Conservation (phyloP, 768 basidiomycete genomes). For the Phylloporus rhodoxanthus region DNA sequence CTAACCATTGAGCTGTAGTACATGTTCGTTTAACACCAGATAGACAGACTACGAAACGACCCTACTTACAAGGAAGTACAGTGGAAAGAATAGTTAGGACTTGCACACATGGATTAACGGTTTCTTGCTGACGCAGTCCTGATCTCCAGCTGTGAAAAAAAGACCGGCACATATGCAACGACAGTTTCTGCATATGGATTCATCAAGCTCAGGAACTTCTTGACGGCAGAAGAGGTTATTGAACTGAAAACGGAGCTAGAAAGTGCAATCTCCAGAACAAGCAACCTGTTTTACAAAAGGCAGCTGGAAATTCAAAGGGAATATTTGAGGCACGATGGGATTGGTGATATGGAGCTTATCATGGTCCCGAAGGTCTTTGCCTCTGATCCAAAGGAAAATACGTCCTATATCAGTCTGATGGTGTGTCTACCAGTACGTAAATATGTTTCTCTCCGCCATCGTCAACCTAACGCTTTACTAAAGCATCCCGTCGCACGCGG, state of each 20-base stretch:
- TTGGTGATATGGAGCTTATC: slow-evolving; percentile 15
- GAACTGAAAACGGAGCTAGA: slow-evolving; percentile 13
- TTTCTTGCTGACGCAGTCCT: neutral
- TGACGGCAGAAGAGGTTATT: slow-evolving; percentile 5
- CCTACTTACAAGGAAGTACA: slow-evolving; percentile 7
- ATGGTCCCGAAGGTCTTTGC: slow-evolving; percentile 15
- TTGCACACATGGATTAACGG: neutral
- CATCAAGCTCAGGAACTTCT: slow-evolving; percentile 15
- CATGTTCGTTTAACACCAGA: neutral
- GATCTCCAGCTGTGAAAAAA: slow-evolving; percentile 5
- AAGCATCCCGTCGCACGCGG: slow-evolving; percentile 18
- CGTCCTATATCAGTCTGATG: slow-evolving; percentile 10
- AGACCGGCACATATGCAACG: slow-evolving; percentile 15
- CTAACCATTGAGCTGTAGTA: neutral
- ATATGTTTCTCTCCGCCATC: neutral
- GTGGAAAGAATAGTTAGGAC: slow-evolving; percentile 13
- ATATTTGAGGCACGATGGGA: slow-evolving; percentile 1
- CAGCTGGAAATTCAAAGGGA: slow-evolving; percentile 11
- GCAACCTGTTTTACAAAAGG: slow-evolving; percentile 7
- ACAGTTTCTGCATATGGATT: slow-evolving; percentile 14
- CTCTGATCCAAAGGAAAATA: slow-evolving; percentile 3
- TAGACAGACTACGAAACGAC: slow-evolving; percentile 9
- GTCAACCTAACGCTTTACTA: neutral
- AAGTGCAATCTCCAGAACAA: slow-evolving; percentile 1
- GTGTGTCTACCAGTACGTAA: slow-evolving; percentile 10